These are phyloP conservation scores for Dactylis glomerata DNA, from an alignment of 176 grass and related monocot genomes.

Conservation along the genomic window DNA sequence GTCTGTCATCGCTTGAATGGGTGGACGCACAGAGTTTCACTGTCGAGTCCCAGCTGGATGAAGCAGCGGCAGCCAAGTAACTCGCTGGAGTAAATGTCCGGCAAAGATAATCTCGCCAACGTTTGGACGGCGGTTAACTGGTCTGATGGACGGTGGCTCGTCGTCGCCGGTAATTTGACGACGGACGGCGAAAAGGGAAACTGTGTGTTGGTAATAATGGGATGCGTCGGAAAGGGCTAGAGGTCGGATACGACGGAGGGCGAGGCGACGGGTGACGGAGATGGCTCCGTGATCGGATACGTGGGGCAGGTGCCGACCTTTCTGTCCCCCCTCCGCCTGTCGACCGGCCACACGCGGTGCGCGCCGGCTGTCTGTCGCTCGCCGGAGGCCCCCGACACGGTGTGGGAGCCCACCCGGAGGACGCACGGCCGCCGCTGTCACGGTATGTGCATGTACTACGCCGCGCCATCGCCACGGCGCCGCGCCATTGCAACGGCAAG, in stretches of 20 bases:
- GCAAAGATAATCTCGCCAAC: background rate
- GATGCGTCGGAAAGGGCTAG: background rate
- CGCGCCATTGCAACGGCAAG: background rate
- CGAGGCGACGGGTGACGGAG: conserved; percentile 10
- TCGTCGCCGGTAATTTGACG: background rate
- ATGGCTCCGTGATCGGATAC: background rate
- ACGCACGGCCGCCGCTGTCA: background rate
- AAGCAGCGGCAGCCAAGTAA: conserved; percentile 1
- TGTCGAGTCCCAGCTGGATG: conserved; percentile 38
- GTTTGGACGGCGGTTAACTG: background rate
- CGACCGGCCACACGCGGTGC: background rate
- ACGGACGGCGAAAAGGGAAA: background rate
- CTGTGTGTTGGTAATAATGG: background rate
- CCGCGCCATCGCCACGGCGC: background rate
- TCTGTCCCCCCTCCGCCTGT: conserved; percentile 36
- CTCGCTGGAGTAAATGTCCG: background rate
- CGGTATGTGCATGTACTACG: background rate
- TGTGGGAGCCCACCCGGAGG: background rate
- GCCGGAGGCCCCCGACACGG: conserved; percentile 24
- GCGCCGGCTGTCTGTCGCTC: conserved; percentile 19
- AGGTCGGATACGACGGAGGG: background rate
- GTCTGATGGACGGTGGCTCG: background rate
- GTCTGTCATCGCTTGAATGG: conserved; percentile 30
- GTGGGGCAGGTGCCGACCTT: conserved; percentile 20
- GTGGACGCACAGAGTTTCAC: conserved; percentile 23